Conservation (phyloP, 2,329 filamentous ascomycete genomes). For the Apiospora hydei region DNA sequence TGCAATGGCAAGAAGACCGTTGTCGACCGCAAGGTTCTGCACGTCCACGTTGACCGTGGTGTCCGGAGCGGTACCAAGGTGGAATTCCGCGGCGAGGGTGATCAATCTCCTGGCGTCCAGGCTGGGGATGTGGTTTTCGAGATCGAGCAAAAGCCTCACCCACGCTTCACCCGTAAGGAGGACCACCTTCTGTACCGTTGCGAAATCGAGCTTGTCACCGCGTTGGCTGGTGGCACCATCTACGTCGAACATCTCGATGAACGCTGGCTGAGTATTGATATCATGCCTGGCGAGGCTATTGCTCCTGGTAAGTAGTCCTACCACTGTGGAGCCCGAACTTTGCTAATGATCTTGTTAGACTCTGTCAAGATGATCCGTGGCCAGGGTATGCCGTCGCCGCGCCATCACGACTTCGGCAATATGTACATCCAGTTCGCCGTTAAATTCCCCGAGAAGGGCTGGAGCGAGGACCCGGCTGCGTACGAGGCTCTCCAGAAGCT, state of each 20-base stretch:
- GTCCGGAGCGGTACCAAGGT: conserved; percentile 95
- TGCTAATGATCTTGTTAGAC: conserved; percentile 60
- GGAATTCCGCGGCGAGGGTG: conserved; percentile 95
- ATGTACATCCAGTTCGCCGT: conserved; percentile 97
- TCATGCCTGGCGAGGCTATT: conserved; percentile 93
- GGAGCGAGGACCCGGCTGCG: conserved; percentile 70
- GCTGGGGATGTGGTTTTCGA: conserved; percentile 98
- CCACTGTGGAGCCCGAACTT: not conserved
- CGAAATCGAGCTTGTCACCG: conserved; percentile 94
- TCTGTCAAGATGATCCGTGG: conserved; percentile 92
- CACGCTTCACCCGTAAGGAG: conserved; percentile 93
- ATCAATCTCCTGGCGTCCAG: conserved; percentile 91
- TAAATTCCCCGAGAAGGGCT: conserved; percentile 89
- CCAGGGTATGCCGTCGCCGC: conserved; percentile 95
- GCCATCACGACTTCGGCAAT: conserved; percentile 95
- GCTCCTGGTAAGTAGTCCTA: conserved; percentile 73
- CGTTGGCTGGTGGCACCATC: conserved; percentile 88
- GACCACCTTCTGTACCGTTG: conserved; percentile 96
- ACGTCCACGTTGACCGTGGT: conserved; percentile 96
- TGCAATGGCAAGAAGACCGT: conserved; percentile 98
- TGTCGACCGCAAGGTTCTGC: conserved; percentile 96
- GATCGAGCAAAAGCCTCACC: conserved; percentile 98
- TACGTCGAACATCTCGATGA: conserved; percentile 97
- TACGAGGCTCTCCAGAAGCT: conserved; percentile 84
- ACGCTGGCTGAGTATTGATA: conserved; percentile 92